Percentiles rank a stretch among this genome's conserved stretches.
These are phyloP conservation scores for Bacidia rubella DNA, from an alignment of 495 filamentous ascomycete genomes.

Conservation along the genomic window DNA sequence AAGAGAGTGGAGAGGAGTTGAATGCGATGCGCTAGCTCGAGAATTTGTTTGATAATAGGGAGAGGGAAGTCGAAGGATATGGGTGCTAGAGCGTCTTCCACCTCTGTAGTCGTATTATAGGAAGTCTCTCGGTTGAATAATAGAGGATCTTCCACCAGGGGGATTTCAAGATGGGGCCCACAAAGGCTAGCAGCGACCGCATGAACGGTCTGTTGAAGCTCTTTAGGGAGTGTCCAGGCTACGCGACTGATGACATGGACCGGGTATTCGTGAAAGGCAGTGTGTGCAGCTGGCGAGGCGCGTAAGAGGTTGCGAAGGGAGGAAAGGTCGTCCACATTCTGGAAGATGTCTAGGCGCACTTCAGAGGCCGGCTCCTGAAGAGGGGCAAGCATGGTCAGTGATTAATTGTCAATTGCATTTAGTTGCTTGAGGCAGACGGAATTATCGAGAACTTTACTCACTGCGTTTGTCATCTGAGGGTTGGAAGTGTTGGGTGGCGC, in stretches of 20 bases:
- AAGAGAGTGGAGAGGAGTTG: slow-evolving; percentile 3
- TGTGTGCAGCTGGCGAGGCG: not conserved
- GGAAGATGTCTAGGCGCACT: not conserved
- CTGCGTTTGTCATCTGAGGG: not conserved
- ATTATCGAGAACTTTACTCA: not conserved
- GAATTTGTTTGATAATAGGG: not conserved
- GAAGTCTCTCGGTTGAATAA: slow-evolving; percentile 2
- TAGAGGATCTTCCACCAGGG: not conserved
- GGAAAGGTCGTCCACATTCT: slow-evolving; percentile 1
- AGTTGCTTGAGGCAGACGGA: no score
- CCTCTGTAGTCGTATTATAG: slow-evolving; percentile 5
- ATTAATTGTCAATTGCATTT: not conserved
- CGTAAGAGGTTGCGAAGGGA: slow-evolving; percentile 1
- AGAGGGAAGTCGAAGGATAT: slow-evolving; percentile 1
- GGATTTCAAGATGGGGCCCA: not conserved
- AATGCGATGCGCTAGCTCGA: not conserved
- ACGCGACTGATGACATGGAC: not conserved
- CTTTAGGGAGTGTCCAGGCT: not conserved
- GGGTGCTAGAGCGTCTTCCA: not conserved
- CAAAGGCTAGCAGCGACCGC: not conserved
- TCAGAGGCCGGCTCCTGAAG: not conserved
- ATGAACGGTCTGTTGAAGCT: slow-evolving; percentile 1
- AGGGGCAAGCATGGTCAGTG: not conserved
- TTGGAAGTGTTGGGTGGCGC: not conserved
- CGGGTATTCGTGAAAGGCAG: not conserved